A percentile compares a stretch with the other conserved stretches of the same genome.
These are phyloP conservation scores for Nemophila menziesii DNA, from an alignment of 257 asterid species.

Conservation along the genomic window DNA sequence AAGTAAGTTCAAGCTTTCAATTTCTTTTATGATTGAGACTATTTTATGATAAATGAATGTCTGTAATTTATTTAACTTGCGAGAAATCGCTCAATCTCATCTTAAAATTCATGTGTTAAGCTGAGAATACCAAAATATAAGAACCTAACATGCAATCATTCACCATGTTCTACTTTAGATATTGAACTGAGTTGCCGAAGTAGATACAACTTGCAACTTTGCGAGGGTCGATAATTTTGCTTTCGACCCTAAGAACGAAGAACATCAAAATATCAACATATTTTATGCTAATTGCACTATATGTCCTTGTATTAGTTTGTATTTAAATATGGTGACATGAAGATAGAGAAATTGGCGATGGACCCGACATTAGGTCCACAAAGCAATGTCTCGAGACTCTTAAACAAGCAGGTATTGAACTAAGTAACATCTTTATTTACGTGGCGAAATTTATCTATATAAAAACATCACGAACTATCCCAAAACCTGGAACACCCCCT, in stretches of 20 bases:
- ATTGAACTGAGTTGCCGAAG: conserved; percentile 61
- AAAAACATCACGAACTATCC: no score
- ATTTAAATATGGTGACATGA: conserved; percentile 6
- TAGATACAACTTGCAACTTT: conserved; percentile 67
- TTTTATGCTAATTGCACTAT: no score
- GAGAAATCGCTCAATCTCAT: no score
- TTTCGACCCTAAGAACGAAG: conserved; percentile 58
- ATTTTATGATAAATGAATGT: no score
- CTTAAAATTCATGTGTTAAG: no score
- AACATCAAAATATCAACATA: conserved; percentile 86
- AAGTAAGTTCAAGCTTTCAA: no score
- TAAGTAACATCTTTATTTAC: no score
- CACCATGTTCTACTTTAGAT: conserved; percentile 30
- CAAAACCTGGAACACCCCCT: no score
- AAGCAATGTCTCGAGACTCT: conserved; percentile 68
- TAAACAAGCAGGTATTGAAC: conserved; percentile 84
- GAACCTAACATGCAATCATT: not conserved
- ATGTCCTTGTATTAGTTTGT: not conserved
- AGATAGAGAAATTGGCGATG: conserved; percentile 88
- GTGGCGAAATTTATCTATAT: no score
- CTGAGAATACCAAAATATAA: not conserved
- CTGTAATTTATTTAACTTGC: no score
- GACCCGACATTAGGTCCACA: conserved; percentile 73
- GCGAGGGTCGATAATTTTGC: conserved; percentile 57
- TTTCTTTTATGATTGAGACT: no score